A percentile compares a stretch with the other conserved stretches of the same genome.
phyloP scores from a whole-genome alignment of 495 filamentous ascomycete species.

The Chaetomium fimeti region DNA sequence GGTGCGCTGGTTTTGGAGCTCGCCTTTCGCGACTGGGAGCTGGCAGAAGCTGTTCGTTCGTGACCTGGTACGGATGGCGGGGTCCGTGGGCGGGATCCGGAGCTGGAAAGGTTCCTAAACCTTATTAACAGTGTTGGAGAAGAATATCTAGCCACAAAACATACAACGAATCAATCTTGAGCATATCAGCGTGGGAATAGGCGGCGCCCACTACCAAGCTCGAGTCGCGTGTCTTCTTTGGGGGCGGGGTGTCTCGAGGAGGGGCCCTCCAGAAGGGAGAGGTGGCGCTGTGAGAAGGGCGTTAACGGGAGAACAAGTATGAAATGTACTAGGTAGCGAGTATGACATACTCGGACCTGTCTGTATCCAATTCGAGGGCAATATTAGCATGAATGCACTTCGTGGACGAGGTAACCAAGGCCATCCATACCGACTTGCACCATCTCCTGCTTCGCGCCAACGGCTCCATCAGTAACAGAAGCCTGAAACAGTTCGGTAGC shows the following conservation, averaged over 20 bases:
- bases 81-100: slow-evolving; percentile 51
- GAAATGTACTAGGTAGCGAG: neutral
- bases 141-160: slow-evolving; percentile 13
- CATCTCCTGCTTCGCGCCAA: slow-evolving; percentile 73
- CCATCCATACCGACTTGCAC: slow-evolving; percentile 84
- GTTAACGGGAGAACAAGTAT: neutral
- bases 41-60: slow-evolving; percentile 38
- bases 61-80: slow-evolving; percentile 46
- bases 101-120: slow-evolving; percentile 43
- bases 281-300: slow-evolving; percentile 55
- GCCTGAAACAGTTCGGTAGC: slow-evolving; percentile 14
- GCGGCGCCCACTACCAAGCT: slow-evolving; percentile 88
- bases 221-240: slow-evolving; percentile 61
- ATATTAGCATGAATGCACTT: slow-evolving; percentile 34
- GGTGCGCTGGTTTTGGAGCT: slow-evolving; percentile 57
- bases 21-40: slow-evolving; percentile 57
- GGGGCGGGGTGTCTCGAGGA: slow-evolving; percentile 49
- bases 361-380: slow-evolving; percentile 36
- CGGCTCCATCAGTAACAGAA: slow-evolving; percentile 33
- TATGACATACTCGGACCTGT: slow-evolving; percentile 60
- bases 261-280: slow-evolving; percentile 89
- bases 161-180: slow-evolving; percentile 78
- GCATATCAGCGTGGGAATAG: slow-evolving; percentile 93
- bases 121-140: slow-evolving; percentile 21
- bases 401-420: neutral